Conservation (phyloP, 2,329 filamentous ascomycete species). For the Hyphodiscus sp. region DNA sequence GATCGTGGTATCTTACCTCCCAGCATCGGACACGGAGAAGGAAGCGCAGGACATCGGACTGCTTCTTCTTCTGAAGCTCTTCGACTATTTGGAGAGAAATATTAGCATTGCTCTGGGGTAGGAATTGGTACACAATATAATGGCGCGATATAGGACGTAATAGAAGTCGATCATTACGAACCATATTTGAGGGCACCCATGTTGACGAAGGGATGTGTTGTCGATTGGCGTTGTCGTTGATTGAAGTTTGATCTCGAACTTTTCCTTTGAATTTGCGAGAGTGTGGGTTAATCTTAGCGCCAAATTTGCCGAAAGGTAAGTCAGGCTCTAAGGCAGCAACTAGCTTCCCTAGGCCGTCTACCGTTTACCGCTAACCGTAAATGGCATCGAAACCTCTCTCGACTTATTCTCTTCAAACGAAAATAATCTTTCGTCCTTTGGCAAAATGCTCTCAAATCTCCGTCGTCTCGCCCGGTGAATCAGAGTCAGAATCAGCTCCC, state of each 20-base stretch:
- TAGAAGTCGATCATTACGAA: not conserved
- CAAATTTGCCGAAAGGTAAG: not conserved
- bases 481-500: no score
- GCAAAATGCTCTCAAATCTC: no score
- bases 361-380: no score
- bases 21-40: conserved; percentile 99
- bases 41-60: conserved; percentile 99
- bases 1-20: conserved; percentile 70
- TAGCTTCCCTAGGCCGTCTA: no score
- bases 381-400: no score
- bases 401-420: no score
- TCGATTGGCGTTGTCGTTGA: conserved; percentile 7
- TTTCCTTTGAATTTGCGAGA: not conserved
- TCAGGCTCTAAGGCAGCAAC: not conserved
- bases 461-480: no score
- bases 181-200: conserved; percentile 97
- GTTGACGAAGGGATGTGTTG: conserved; percentile 4
- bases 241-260: not conserved
- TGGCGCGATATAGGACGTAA: not conserved
- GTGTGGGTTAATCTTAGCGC: not conserved
- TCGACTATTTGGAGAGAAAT: conserved; percentile 48
- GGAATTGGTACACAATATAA: not conserved
- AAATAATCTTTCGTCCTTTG: no score
- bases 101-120: not conserved
- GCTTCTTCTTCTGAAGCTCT: conserved; percentile 99